Conservation (phyloP, 352 stramenopile species). For the Detonula confervacea region DNA sequence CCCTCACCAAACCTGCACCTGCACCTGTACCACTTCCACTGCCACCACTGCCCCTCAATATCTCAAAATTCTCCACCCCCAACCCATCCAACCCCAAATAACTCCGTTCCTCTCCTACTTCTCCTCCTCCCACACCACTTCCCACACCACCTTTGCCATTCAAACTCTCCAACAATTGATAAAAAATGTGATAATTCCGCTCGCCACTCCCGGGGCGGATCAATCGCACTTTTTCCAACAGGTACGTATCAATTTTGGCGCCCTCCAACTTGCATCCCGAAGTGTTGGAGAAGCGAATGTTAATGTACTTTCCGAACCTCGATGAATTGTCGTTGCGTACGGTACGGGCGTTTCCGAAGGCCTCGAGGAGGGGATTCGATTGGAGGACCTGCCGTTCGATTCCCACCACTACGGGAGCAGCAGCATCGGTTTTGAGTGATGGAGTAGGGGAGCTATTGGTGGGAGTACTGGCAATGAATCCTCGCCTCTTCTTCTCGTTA, state of each 20-base stretch:
- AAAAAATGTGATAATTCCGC: constrained; percentile 99
- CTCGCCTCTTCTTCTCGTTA: too few species aligned
- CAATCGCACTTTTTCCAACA: constrained; percentile 98
- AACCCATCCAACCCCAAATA: constrained; percentile 82
- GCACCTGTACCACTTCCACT: too few species aligned
- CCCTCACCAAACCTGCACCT: too few species aligned
- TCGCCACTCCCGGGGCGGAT: constrained; percentile 92
- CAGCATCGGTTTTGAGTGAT: too few species aligned
- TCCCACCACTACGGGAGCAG: too few species aligned
- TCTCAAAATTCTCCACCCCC: constrained; percentile 86
- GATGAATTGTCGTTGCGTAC: constrained; percentile 97
- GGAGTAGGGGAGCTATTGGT: too few species aligned
- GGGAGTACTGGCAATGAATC: too few species aligned
- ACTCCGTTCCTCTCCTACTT: constrained; percentile 83
- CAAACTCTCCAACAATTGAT: constrained; percentile 87
- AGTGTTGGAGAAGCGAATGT: constrained; percentile 90
- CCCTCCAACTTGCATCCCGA: constrained; percentile 55
- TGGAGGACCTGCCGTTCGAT: constrained; percentile 57
- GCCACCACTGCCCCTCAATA: constrained; percentile 89
- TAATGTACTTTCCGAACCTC: constrained; percentile 98
- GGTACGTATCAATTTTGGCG: constrained; percentile 91
- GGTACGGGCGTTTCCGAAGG: constrained; percentile 96
- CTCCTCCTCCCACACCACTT: constrained; percentile 83
- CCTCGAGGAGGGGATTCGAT: constrained; percentile 95
- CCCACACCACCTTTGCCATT: constrained; percentile 86